Evolutionary conservation across 164 flowering plant genomes (phyloP), one percentile per base, ranked within the genome.

Genomic region (Pachysandra terminalis): DNA sequence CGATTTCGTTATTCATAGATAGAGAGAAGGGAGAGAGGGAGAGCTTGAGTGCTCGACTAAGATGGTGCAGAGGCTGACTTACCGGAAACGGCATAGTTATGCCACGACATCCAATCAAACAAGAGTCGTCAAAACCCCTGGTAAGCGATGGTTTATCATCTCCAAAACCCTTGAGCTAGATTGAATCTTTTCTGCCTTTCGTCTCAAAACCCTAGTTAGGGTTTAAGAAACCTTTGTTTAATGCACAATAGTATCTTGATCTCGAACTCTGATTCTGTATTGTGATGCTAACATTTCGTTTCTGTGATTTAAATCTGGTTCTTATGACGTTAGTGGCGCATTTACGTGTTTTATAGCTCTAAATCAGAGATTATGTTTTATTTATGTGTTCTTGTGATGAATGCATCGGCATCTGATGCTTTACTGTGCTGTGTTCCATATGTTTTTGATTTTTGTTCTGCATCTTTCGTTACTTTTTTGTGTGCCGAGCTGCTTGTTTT

Each of bases 41-140:
- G 21, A 21, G 15, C 5, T 22, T 15, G 6, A 12, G 51, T 13
- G 17, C 15, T 45, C 37, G 60, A 75, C 59, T 32, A 32, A 7
- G 45, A 81, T 82, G 85, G 85, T 82, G 67, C 85, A 82, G 64
- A 45, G 85, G 40, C 71, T 82, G 8, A 80, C 83, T 0, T 82
- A 82, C 61, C 63, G 85, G 37, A 73, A 65, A 61, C 76, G 85
- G 60, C 85, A 82, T 45, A 82, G 85, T 72, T 82, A 82, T 65
- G 83, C 85, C 63, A 82, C 85, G 56, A 82, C 78, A 52, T 80
- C 83, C 60, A 80, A 82, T 77, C 85, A 82, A 69, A 78, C 64
- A 23, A 55, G 85, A 68, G 77, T 82, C 55, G 83, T 80, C 70
- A 82, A 82, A 68, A 80, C 83, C 59, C 85, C 85, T 23, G 83